These are phyloP conservation scores for Aspergillus vadensis DNA, from an alignment of 2,329 filamentous ascomycete genomes.

Conservation along the genomic window DNA sequence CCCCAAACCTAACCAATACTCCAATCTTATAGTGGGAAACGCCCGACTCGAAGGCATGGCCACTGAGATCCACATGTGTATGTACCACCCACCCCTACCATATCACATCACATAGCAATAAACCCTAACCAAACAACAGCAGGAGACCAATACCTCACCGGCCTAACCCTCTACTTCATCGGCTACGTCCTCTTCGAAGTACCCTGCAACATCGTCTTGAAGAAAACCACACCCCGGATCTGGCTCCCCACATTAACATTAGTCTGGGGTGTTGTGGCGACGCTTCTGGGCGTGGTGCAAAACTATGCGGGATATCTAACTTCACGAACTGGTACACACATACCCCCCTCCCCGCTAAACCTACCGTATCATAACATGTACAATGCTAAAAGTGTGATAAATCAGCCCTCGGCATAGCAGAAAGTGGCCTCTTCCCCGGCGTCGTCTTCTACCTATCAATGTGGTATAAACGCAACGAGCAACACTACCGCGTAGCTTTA, in stretches of 20 bases:
- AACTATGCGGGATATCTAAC: conserved; percentile 53
- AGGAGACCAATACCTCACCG: conserved; percentile 44
- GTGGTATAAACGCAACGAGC: conserved; percentile 64
- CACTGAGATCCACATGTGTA: conserved; percentile 42
- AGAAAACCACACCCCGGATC: conserved; percentile 39
- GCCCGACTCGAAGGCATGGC: conserved; percentile 42
- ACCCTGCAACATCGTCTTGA: conserved; percentile 47
- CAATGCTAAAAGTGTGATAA: background rate
- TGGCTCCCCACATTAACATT: conserved; percentile 48
- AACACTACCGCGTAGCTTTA: conserved; percentile 60
- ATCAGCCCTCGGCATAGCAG: conserved; percentile 53
- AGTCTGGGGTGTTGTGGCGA: conserved; percentile 54
- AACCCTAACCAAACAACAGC: conserved; percentile 19
- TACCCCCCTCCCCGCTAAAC: too few species aligned
- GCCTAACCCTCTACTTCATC: conserved; percentile 43
- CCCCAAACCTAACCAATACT: too few species aligned
- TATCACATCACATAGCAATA: too few species aligned
- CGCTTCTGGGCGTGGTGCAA: conserved; percentile 50
- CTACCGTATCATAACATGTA: too few species aligned
- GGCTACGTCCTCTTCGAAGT: conserved; percentile 45
- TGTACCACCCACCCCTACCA: conserved; percentile 5
- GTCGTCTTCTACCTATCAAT: conserved; percentile 62
- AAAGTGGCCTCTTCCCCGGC: conserved; percentile 57
- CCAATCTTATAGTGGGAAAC: conserved; percentile 36
- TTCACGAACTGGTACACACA: conserved; percentile 43